These are phyloP conservation scores for Diutina siamensis DNA, from an alignment of 1,139 yeast genomes.

Conservation along the genomic window DNA sequence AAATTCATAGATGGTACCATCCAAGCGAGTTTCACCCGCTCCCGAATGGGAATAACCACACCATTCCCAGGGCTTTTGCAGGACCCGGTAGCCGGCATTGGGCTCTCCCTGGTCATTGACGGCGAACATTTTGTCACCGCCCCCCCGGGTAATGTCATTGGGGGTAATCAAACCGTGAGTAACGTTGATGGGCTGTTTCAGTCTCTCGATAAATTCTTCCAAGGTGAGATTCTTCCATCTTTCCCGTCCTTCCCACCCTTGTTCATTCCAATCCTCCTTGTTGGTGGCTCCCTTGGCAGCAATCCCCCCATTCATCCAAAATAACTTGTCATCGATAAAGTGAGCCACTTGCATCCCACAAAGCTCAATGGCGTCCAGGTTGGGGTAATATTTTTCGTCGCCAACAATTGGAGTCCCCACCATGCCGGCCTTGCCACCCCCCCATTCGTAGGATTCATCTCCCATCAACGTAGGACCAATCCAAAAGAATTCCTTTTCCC, in stretches of 20 bases:
- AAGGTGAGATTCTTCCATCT: neutral
- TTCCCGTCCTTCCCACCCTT: neutral
- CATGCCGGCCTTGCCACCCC: neutral
- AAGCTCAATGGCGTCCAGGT: neutral
- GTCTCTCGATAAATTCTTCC: neutral
- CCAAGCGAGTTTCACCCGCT: neutral
- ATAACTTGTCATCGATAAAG: neutral
- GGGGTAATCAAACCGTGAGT: neutral
- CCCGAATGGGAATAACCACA: neutral
- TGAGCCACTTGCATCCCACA: conserved; percentile 1
- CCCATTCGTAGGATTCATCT: neutral
- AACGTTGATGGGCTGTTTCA: neutral
- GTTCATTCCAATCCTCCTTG: neutral
- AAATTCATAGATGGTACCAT: neutral
- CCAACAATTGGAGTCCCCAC: neutral
- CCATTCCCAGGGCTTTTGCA: neutral
- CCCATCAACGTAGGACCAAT: neutral
- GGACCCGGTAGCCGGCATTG: neutral
- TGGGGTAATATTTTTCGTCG: neutral
- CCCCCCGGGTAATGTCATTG: neutral
- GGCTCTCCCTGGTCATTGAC: neutral
- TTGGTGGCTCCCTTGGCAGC: neutral
- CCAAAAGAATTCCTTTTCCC: conserved; percentile 5
- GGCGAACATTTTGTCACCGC: neutral
- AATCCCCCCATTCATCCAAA: conserved; percentile 3